phyloP scores from a whole-genome alignment of 495 filamentous ascomycete genomes.

The Sabuloglossum arenarium region DNA sequence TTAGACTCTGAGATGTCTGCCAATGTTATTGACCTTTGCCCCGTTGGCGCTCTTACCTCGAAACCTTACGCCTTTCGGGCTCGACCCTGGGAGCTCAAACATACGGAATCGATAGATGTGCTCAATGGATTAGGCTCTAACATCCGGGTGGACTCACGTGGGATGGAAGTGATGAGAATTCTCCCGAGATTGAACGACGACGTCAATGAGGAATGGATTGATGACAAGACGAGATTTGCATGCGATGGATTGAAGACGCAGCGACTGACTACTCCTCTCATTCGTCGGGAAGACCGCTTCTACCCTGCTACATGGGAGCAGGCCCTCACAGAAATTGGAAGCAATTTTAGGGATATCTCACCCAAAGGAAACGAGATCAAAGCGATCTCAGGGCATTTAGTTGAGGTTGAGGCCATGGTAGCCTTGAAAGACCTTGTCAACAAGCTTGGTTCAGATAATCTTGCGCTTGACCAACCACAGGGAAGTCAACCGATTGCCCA shows the following conservation, averaged over 20 bases:
- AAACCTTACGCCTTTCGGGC: conserved; percentile 97
- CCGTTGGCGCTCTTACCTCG: conserved; percentile 85
- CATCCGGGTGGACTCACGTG: conserved; percentile 78
- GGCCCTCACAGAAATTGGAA: conserved; percentile 64
- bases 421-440: conserved; percentile 94
- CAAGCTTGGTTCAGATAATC: conserved; percentile 86
- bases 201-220: conserved; percentile 98
- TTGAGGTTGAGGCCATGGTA: conserved; percentile 79
- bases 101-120: conserved; percentile 85
- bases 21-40: conserved; percentile 95
- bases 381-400: conserved; percentile 73
- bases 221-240: conserved; percentile 92
- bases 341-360: conserved; percentile 50
- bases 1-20: conserved; percentile 86
- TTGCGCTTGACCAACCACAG: conserved; percentile 74
- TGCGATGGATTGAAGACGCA: conserved; percentile 96
- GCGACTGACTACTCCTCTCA: conserved; percentile 74
- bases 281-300: conserved; percentile 74
- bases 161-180: conserved; percentile 92
- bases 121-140: conserved; percentile 83
- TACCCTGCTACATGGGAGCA: conserved; percentile 86
- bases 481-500: conserved; percentile 74
- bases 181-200: conserved; percentile 87
- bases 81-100: conserved; percentile 86
- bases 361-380: conserved; percentile 88